phyloP scores from a whole-genome alignment of 2,329 filamentous ascomycete genomes.

The Chalaropsis thielavioides region DNA sequence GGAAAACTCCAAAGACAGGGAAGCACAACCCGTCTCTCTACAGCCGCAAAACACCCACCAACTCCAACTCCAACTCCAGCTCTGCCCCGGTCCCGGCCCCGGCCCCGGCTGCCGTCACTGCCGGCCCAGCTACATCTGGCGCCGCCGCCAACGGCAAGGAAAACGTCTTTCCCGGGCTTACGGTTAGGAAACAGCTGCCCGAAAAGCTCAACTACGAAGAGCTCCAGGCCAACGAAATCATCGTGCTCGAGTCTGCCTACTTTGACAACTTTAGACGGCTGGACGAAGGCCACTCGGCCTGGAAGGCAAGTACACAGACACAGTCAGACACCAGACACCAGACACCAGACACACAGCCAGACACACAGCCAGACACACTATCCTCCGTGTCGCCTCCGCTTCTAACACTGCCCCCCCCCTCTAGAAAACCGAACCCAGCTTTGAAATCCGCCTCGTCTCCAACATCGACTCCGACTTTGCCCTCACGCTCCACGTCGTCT shows the following conservation, averaged over 20 bases:
- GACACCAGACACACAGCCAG: no score
- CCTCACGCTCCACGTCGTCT: constrained; percentile 58
- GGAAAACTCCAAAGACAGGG: constrained; percentile 34
- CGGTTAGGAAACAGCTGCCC: constrained; percentile 29
- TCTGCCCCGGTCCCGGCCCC: neutral
- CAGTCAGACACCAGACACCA: no score
- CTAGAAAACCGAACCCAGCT: constrained; percentile 66
- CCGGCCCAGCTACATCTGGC: neutral
- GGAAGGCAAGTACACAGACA: constrained; percentile 50
- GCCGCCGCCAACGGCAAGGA: neutral
- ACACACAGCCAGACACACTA: no score
- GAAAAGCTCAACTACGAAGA: constrained; percentile 57
- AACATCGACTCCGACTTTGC: constrained; percentile 57
- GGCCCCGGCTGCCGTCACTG: neutral
- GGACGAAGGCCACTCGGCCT: constrained; percentile 56
- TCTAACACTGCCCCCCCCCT: constrained; percentile 11
- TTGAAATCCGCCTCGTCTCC: constrained; percentile 65
- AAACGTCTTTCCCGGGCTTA: constrained; percentile 35
- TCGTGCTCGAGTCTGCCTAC: constrained; percentile 77
- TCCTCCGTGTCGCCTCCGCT: no score
- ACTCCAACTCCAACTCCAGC: neutral
- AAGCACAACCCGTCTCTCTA: constrained; percentile 14
- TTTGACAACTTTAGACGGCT: constrained; percentile 73
- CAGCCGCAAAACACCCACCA: neutral
- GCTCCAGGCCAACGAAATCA: constrained; percentile 74